Base-by-base conservation (phyloP, 257 asterid genomes). In the Capsicum pubescens region DNA sequence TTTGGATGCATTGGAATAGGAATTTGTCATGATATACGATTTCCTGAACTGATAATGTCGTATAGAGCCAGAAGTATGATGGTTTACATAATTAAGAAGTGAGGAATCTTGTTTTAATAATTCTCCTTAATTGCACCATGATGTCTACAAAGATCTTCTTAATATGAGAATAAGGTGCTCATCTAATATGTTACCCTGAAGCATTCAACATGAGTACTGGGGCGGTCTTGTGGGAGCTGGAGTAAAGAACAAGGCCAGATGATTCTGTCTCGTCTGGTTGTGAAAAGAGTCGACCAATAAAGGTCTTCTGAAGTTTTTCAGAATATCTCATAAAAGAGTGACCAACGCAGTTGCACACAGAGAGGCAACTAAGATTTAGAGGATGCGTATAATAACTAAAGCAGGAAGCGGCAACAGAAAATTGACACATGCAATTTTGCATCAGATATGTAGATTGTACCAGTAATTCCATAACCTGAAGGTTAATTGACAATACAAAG, bases 211-310 rank as follows among this genome's bases (percentile, higher is more conserved):
- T 83, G 55, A 88, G 88, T 55, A 88, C 87, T 0, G 91, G 91
- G 46, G 87, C 85, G 14, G 68, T 82, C 7, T 64, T 88, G 9
- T 88, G 93, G 93, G 89, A 90, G 58, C 79, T 87, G 76, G 87
- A 87, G 84, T 90, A 90, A 86, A 86, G 89, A 87, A 86, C 89
- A 50, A 88, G 90, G 90, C 87, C 84, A 87, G 91, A 54, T 54
- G 48, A 74, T 54, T 54, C 26, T 54, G 8, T 15, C 44, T 52
- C 9, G 2, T 21, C 8, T 52, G 21, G 81, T 76, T 21, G 63
- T 21, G 21, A 76, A 52, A 21, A 76, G 60, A 4, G 61, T 76
- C 21, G 44, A 7, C 63, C 19, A 50, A 50, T 74, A 8, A 19
- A 74, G 19, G 39, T 72, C 46, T 46, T 70, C 26, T 70, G 36